Evolutionary conservation across 2,329 filamentous ascomycete genomes (phyloP), one percentile per base, ranked within the genome.

Genomic region (Trichothecium roseum): DNA sequence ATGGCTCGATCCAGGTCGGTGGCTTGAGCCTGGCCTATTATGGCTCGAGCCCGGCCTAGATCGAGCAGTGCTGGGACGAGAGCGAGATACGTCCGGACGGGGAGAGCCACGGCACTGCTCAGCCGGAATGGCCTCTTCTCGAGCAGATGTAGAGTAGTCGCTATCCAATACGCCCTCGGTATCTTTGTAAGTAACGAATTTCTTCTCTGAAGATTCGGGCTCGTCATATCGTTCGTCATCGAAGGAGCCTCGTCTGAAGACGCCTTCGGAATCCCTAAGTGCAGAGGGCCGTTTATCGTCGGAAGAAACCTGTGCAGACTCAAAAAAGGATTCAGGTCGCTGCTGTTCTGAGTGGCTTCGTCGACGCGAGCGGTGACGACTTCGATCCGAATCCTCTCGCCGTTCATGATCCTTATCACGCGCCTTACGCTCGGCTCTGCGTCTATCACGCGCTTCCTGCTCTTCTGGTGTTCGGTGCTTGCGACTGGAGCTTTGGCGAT

Each of bases 361-460:
- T 6, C 62, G 60, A 18, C 58, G 62, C 30, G 62, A 57, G 28
- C 56, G 62, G 28, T 59, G 61, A 32, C 48, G 8, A 24, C 35
- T 37, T 35, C 31, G 34, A 36, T 37, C 37, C 30, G 28, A 27
- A 26, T 9, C 42, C 40, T n/a, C 24, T 45, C 37, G 17, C 17
- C 41, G 40, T 33, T 56, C 55, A 24, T 42, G 45, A 24, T 52
- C 47, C 37, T 47, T 50, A 26, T 59, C 32, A 16, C 30, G 30
- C n/a, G 40, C 44, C 30, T 55, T 62, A 18, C 64, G 62, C 43
- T 71, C 67, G 35, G 60, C 62, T 49, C 64, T 71, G 39, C 63
- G 62, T 42, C 49, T 63, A 2, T 74, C 69, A 36, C 70, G 64
- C 3, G 60, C 64, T 13, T 59, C 64, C 40, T 69, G 66, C 44